Evolutionary conservation across 1,284 basidiomycete species (phyloP).

Genomic region (Cryptococcus sp.): DNA sequence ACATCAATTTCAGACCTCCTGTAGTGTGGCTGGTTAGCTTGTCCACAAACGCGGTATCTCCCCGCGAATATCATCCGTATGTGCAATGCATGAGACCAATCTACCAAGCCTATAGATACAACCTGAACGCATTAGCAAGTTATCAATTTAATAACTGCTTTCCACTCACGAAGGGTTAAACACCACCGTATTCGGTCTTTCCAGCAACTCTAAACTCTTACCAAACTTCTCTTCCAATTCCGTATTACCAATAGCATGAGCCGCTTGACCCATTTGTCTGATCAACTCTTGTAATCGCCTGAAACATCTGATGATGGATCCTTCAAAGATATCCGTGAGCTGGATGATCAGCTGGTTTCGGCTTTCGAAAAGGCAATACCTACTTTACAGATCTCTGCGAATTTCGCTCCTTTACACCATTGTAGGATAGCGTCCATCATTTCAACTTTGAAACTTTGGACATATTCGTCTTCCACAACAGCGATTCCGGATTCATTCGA

Average conservation of each 20-base stretch:
- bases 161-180: slow-evolving; percentile 69
- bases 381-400: slow-evolving; percentile 93
- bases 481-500: slow-evolving; percentile 87
- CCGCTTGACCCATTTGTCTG: slow-evolving; percentile 89
- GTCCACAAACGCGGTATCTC: background rate
- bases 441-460: slow-evolving; percentile 93
- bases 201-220: slow-evolving; percentile 80
- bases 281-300: slow-evolving; percentile 88
- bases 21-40: background rate
- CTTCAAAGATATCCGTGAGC: slow-evolving; percentile 96
- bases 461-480: slow-evolving; percentile 90
- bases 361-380: slow-evolving; percentile 19
- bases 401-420: slow-evolving; percentile 97
- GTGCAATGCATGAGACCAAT: background rate
- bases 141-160: background rate
- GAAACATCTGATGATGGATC: slow-evolving; percentile 89
- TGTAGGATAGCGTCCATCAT: slow-evolving; percentile 95
- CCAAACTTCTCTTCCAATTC: slow-evolving; percentile 90
- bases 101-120: slow-evolving; percentile 20
- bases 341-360: slow-evolving; percentile 37
- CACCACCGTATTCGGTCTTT: slow-evolving; percentile 86
- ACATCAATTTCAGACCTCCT: background rate
- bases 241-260: slow-evolving; percentile 91
- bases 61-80: background rate
- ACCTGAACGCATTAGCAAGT: slow-evolving; percentile 8